A percentile compares a stretch with the other conserved stretches of the same genome.
These are phyloP conservation scores for Colletotrichum nymphaeae DNA, from an alignment of 2,329 filamentous ascomycete genomes.

Conservation along the genomic window DNA sequence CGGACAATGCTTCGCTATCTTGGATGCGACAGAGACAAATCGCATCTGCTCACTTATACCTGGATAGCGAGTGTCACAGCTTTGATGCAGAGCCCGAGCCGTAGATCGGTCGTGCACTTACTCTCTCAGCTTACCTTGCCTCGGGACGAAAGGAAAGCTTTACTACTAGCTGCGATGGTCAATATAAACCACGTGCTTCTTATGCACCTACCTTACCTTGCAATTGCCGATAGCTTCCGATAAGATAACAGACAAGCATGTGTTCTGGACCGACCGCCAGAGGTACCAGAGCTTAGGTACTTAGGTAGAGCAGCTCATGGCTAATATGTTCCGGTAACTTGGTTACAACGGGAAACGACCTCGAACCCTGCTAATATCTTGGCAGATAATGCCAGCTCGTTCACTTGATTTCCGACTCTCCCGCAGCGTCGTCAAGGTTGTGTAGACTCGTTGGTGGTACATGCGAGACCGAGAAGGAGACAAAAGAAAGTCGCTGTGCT, in stretches of 20 bases:
- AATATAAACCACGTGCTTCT: constrained; percentile 8
- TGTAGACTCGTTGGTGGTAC: not conserved
- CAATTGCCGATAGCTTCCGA: constrained; percentile 11
- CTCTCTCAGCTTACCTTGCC: not conserved
- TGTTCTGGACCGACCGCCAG: not conserved
- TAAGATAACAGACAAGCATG: constrained; percentile 7
- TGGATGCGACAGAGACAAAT: not conserved
- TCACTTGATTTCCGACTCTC: not conserved
- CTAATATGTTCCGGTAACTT: not conserved
- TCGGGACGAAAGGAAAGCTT: not conserved
- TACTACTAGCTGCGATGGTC: not conserved
- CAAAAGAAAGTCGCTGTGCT: not conserved
- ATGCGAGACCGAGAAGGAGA: not conserved
- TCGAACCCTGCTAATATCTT: not conserved
- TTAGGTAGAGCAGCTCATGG: not conserved
- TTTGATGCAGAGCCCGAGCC: not conserved
- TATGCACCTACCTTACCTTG: not conserved
- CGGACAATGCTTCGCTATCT: not conserved
- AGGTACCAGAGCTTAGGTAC: not conserved
- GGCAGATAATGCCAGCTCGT: not conserved
- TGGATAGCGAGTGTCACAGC: not conserved
- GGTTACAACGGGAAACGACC: not conserved
- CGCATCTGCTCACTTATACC: not conserved
- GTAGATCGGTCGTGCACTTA: not conserved
- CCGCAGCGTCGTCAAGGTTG: not conserved